phyloP scores from a whole-genome alignment of 805 yeast species.

The Candida boleticola region DNA sequence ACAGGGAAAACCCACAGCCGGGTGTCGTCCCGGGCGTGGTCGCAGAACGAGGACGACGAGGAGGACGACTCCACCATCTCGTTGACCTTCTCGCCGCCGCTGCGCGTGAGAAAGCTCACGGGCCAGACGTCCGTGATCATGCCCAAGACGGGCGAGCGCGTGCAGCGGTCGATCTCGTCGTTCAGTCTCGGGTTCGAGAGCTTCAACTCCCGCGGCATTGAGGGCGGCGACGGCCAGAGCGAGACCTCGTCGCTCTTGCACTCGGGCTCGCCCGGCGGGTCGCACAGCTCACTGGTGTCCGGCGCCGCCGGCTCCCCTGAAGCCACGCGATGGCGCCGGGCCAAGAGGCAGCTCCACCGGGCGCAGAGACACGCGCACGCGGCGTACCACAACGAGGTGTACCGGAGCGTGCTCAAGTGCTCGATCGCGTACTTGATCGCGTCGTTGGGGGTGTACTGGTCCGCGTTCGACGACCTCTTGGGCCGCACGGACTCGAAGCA shows the following conservation, averaged over 20 bases:
- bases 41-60: no score
- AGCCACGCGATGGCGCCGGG: neutral
- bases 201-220: conserved; percentile 10
- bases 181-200: conserved; percentile 22
- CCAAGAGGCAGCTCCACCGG: neutral
- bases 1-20: no score
- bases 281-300: neutral
- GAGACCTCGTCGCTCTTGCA: conserved; percentile 21
- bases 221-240: neutral
- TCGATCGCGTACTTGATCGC: conserved; percentile 73
- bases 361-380: neutral
- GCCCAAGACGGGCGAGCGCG: conserved; percentile 38
- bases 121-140: conserved; percentile 36
- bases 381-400: conserved; percentile 14
- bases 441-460: conserved; percentile 66
- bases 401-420: conserved; percentile 53
- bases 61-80: neutral
- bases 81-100: neutral
- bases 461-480: conserved; percentile 46
- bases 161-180: conserved; percentile 31
- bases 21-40: no score
- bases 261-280: conserved; percentile 8
- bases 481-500: conserved; percentile 77
- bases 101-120: neutral
- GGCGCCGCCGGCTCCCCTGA: neutral